Base-by-base conservation (phyloP, 805 yeast species). In the Cyberlindnera nakhonratchasimensis region DNA sequence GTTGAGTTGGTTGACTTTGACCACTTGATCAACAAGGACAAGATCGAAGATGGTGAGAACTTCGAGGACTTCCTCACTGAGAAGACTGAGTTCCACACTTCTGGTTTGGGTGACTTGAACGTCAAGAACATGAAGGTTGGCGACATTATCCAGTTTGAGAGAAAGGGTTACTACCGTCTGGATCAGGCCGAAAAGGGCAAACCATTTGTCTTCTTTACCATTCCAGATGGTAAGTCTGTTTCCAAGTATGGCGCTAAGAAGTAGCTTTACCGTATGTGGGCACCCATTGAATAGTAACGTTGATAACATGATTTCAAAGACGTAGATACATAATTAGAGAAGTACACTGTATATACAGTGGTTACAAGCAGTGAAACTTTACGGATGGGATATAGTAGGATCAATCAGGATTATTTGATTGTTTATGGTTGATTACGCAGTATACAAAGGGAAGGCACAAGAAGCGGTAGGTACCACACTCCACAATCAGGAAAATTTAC, bases 81-180 rank as follows among this genome's bases (percentile, higher is more conserved):
- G 47, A 70, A 80, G 54, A 88, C 97, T 31, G 91, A 86, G 65
- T 89, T 91, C 79, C 84, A 75, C 58, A 70, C 87, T 35, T 61
- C 71, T 32, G 96, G 91, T 22, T 56, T 76, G 53, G 97, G 87
- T 52, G 98, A 91, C 63, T 62, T 78, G 48, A 90, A 89, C 61
- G 77, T 90, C 50, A 75, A 75, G 58, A 67, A 74, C 39, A 74
- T 91, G 76, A 81, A 86, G 71, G 83, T 71, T 53, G 96, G 95
- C 52, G 96, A 87, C 53, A 72, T 90, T 45, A 80, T 91, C 54
- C 98, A 91, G 71, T 89, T 91, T 54, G 98, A 91, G 71, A 86
- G 98, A 74, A 91, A 91, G 72, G 98, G 98, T 57, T 91, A 88
- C 75, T 91, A 70, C 79, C 79, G 93, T 63, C 72, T 90, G 47